Base-by-base conservation (phyloP, 2,329 filamentous ascomycete genomes). In the Fusarium annulatum region DNA sequence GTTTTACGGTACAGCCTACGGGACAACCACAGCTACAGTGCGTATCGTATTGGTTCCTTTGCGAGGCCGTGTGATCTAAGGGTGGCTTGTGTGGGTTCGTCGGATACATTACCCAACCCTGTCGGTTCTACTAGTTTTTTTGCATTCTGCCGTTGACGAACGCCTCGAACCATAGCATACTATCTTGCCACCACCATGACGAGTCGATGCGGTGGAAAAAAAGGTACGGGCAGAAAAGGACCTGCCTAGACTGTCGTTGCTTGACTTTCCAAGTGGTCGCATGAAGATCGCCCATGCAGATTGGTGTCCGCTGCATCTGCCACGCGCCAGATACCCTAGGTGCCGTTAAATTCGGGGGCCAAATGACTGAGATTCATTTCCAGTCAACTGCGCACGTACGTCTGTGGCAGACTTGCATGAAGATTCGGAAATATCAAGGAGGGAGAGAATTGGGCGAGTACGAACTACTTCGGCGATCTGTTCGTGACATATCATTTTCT, bases 281-380 rank as follows among this genome's bases (percentile, higher is more conserved):
- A 69, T 72, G 38, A 61, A 59, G 70, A 72, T 72, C 70, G 61
- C 42, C 64, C 45, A 45, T 73, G 70, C 70, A 73, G 70, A 51
- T 60, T 72, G 69, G 66, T 51, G 60, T 41, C 43, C 41, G 55
- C 65, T 69, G 70, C 70, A 72, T 69, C 60, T 72, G 60, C 70
- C 69, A 72, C 55, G 69, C 69, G 53, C 64, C 55, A 30, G 57
- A 34, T 59, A 33, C 46, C 61, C 28, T 64, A 52, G 43, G 43
- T 69, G 48, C 65, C 61, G 49, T 64, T 63, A 55, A 57, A 68
- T 68, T 69, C 56, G 65, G 64, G 65, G 65, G 64, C 65, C 64
- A 68, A 68, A 63, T 55, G 28, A 58, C 42, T 63, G 42, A 43
- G 42, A 59, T 33, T 68, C 56, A 38, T 46, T 51, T 34, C n/a